Percentiles rank a stretch among this genome's conserved stretches.
Conservation (phyloP, 2,329 filamentous ascomycete species). For the Biscogniauxia marginata region DNA sequence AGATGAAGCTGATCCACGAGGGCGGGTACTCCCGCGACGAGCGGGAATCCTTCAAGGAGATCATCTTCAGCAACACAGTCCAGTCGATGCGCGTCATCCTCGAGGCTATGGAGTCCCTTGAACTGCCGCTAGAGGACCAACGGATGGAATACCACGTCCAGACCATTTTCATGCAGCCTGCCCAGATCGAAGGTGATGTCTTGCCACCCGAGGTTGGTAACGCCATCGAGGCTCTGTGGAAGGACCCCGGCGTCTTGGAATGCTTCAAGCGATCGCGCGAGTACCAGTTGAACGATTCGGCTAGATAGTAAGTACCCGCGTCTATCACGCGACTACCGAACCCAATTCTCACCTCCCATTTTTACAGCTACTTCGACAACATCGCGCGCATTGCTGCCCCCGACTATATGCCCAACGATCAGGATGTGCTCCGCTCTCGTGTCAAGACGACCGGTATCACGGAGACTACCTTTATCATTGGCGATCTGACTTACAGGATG, state of each 20-base stretch:
- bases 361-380: slow-evolving; percentile 90
- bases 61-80: slow-evolving; percentile 69
- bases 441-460: slow-evolving; percentile 98
- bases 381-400: slow-evolving; percentile 86
- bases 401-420: slow-evolving; percentile 92
- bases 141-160: slow-evolving; percentile 96
- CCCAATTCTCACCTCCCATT: slow-evolving; percentile 37
- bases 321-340: not conserved
- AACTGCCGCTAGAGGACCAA: slow-evolving; percentile 84
- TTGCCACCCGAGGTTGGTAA: slow-evolving; percentile 91
- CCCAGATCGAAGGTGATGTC: slow-evolving; percentile 93
- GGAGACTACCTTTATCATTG: slow-evolving; percentile 93
- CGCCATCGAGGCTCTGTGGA: slow-evolving; percentile 90
- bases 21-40: slow-evolving; percentile 95
- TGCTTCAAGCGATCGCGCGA: slow-evolving; percentile 95
- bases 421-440: slow-evolving; percentile 92
- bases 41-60: slow-evolving; percentile 68
- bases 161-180: slow-evolving; percentile 98
- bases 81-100: slow-evolving; percentile 69
- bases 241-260: slow-evolving; percentile 86
- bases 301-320: slow-evolving; percentile 74
- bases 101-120: slow-evolving; percentile 67
- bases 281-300: slow-evolving; percentile 95
- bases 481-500: slow-evolving; percentile 93
- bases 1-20: slow-evolving; percentile 99